A percentile compares a stretch with the other conserved stretches of the same genome.
Evolutionary conservation across 2,329 filamentous ascomycete species (phyloP).

Genomic region (Microdochium bolleyi): DNA sequence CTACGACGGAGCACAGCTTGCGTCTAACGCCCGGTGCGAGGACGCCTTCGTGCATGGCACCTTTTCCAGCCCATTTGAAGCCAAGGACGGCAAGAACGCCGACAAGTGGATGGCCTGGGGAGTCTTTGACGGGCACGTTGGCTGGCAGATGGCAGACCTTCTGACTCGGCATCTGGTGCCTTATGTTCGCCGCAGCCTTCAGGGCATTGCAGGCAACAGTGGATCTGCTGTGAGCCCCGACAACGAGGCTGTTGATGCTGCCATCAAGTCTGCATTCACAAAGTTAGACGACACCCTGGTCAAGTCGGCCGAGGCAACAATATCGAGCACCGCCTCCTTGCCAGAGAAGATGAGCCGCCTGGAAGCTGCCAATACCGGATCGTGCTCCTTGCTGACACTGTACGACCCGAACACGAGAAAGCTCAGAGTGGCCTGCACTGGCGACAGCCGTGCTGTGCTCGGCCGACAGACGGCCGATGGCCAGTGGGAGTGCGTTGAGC

Average conservation of each 20-base stretch:
- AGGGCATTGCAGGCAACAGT: slow-evolving; percentile 7
- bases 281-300: slow-evolving; percentile 24
- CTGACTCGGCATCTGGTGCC: slow-evolving; percentile 20
- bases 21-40: slow-evolving; percentile 23
- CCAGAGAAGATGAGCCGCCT: slow-evolving; percentile 18
- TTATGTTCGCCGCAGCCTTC: slow-evolving; percentile 17
- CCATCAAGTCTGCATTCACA: slow-evolving; percentile 28
- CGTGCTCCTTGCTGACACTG: slow-evolving; percentile 37
- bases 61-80: slow-evolving; percentile 16
- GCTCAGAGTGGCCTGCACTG: slow-evolving; percentile 56
- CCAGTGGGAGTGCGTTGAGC: slow-evolving; percentile 40
- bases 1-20: slow-evolving; percentile 22
- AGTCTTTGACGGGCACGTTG: slow-evolving; percentile 25
- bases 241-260: slow-evolving; percentile 18
- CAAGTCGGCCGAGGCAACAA: slow-evolving; percentile 13
- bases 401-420: slow-evolving; percentile 46
- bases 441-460: slow-evolving; percentile 60
- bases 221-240: slow-evolving; percentile 4
- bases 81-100: slow-evolving; percentile 4
- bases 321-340: slow-evolving; percentile 19
- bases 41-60: slow-evolving; percentile 23
- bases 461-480: slow-evolving; percentile 36
- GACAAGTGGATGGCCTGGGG: slow-evolving; percentile 22
- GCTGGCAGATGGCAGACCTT: slow-evolving; percentile 23
- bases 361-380: slow-evolving; percentile 19